These are phyloP conservation scores for Salicornia ramosissima DNA, from an alignment of 148 eudicot species.

Conservation along the genomic window DNA sequence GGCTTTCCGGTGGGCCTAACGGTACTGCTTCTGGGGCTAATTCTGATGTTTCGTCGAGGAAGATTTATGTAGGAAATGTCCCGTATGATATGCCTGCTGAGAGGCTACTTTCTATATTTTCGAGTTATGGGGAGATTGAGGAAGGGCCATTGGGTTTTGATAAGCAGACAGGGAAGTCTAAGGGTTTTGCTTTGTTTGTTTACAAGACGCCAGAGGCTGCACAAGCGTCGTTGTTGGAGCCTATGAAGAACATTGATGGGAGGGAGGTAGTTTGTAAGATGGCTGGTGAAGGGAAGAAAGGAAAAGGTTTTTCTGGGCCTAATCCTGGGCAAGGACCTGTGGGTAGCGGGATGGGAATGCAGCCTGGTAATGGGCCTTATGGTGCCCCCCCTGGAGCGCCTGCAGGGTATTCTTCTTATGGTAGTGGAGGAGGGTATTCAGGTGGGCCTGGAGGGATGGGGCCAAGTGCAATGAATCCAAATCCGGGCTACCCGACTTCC, in stretches of 20 bases:
- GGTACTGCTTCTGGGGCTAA: slow-evolving; percentile 4
- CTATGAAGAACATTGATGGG: slow-evolving; percentile 59
- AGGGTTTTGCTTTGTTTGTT: slow-evolving; percentile 73
- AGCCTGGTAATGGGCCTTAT: slow-evolving; percentile 30
- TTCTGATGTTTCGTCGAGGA: slow-evolving; percentile 44
- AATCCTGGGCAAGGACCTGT: slow-evolving; percentile 27
- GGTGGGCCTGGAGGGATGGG: slow-evolving; percentile 52
- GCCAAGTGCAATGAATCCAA: slow-evolving; percentile 27
- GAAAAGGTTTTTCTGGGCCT: slow-evolving; percentile 31
- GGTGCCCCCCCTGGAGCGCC: slow-evolving; percentile 22
- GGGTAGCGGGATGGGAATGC: slow-evolving; percentile 31
- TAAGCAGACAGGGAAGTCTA: slow-evolving; percentile 70
- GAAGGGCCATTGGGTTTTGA: slow-evolving; percentile 83
- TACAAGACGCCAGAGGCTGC: slow-evolving; percentile 67
- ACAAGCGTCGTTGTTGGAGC: slow-evolving; percentile 48
- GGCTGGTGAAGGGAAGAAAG: slow-evolving; percentile 71
- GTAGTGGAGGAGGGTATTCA: slow-evolving; percentile 31
- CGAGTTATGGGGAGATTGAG: slow-evolving; percentile 62
- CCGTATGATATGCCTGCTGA: slow-evolving; percentile 60
- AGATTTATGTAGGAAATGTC: slow-evolving; percentile 68
- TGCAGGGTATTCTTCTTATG: slow-evolving; percentile 31
- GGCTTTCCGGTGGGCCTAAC: slow-evolving; percentile 28
- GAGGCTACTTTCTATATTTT: slow-evolving; percentile 46
- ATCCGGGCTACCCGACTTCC: slow-evolving; percentile 28
- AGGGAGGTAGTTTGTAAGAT: slow-evolving; percentile 48